Evolutionary conservation across 192 early-diverging fungal genomes (phyloP).

Genomic region (Backusella macrospora): DNA sequence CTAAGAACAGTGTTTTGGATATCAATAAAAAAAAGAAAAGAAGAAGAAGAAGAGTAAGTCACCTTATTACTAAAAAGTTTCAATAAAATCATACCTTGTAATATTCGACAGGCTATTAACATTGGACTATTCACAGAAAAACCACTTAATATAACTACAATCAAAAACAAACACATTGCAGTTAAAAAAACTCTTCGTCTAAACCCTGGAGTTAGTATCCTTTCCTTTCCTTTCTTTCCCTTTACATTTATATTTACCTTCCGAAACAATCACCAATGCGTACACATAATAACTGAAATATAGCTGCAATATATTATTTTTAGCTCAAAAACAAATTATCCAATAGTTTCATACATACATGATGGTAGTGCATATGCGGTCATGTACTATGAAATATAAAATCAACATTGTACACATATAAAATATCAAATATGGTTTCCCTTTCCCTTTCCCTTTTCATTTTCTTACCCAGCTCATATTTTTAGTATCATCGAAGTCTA

Average conservation of each 20-base stretch:
- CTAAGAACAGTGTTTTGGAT: no score
- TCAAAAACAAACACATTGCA: background rate
- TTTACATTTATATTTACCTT: constrained; percentile 4
- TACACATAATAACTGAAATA: background rate
- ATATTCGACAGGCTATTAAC: background rate
- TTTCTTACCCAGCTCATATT: constrained; percentile 1
- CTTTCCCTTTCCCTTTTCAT: no score
- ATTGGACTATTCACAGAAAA: background rate
- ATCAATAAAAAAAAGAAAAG: no score
- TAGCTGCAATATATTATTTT: background rate
- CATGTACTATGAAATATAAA: no score
- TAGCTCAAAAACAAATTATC: background rate
- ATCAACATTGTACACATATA: no score
- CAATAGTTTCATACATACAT: background rate
- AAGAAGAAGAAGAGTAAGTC: no score
- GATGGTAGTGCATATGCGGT: background rate
- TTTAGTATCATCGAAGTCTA: background rate
- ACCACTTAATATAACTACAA: background rate
- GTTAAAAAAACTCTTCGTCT: background rate
- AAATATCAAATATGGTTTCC: no score
- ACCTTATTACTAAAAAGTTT: no score
- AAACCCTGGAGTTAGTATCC: background rate
- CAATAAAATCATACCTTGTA: background rate
- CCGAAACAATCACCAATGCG: background rate
- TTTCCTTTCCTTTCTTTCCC: no score